phyloP scores from a whole-genome alignment of 148 eudicot genomes.

The Selenicereus undatus region DNA sequence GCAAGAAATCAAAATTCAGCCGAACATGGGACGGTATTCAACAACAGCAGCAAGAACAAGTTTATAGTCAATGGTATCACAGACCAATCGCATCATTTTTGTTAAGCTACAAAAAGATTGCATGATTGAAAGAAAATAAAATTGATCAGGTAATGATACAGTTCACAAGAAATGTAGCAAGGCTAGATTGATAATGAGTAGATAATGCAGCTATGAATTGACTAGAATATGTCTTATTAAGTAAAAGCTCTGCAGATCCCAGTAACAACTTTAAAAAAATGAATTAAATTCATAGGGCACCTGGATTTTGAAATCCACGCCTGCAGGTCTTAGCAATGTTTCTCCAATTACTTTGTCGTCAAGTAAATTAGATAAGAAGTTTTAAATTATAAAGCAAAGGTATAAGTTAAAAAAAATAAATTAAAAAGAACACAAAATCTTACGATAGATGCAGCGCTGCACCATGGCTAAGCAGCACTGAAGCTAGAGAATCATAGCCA shows the following conservation, averaged over 20 bases:
- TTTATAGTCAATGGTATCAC: too few relatives aligned
- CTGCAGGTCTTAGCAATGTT: neutral
- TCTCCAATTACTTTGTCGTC: neutral
- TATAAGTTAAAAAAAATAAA: too few relatives aligned
- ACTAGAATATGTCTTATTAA: neutral
- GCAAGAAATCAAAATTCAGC: too few relatives aligned
- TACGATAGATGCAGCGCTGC: conserved; percentile 58
- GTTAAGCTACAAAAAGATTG: neutral
- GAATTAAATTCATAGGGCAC: neutral
- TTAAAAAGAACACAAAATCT: conserved; percentile 19
- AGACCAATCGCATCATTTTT: too few relatives aligned
- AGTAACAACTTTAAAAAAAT: neutral
- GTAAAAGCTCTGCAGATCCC: neutral
- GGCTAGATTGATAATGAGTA: neutral
- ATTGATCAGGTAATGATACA: too few relatives aligned
- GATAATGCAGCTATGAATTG: neutral
- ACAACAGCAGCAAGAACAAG: too few relatives aligned
- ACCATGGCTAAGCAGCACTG: conserved; percentile 42
- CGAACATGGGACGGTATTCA: too few relatives aligned
- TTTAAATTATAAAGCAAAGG: neutral
- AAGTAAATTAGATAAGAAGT: neutral
- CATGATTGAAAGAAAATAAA: too few relatives aligned
- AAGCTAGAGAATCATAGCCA: conserved; percentile 59
- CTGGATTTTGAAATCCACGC: neutral
- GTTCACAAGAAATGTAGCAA: too few relatives aligned